Evolutionary conservation across 345 rosid species (phyloP).

Genomic region (Eutrema heterophyllum): DNA sequence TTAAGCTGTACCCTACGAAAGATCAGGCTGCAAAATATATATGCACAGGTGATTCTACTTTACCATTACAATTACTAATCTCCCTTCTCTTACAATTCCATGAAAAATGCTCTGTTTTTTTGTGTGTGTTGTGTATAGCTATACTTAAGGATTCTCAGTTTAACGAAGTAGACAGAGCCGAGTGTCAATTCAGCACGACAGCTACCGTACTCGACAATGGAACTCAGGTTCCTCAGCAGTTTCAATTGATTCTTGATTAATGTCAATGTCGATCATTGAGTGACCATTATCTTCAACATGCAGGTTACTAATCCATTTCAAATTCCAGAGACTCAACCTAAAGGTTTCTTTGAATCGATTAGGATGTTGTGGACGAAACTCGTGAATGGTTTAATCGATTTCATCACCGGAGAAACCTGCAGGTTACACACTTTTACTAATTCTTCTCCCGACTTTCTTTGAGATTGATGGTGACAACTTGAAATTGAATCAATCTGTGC

Average conservation of each 20-base stretch:
- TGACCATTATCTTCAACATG: slow-evolving; percentile 11
- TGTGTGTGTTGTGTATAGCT: slow-evolving; percentile 44
- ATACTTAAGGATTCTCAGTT: slow-evolving; percentile 83
- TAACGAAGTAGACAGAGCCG: slow-evolving; percentile 82
- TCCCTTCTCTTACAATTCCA: neutral
- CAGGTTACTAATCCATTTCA: slow-evolving; percentile 61
- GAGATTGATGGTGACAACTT: neutral
- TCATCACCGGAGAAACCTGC: slow-evolving; percentile 78
- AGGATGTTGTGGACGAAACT: slow-evolving; percentile 46
- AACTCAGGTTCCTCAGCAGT: slow-evolving; percentile 52
- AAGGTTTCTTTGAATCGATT: slow-evolving; percentile 70
- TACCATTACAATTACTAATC: neutral
- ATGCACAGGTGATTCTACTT: slow-evolving; percentile 51
- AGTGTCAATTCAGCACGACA: slow-evolving; percentile 83
- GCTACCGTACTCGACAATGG: slow-evolving; percentile 79
- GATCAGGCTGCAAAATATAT: slow-evolving; percentile 78
- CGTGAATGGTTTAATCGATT: slow-evolving; percentile 64
- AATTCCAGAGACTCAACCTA: slow-evolving; percentile 47
- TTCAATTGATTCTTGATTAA: neutral
- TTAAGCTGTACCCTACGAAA: slow-evolving; percentile 71
- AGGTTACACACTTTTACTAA: slow-evolving; percentile 40
- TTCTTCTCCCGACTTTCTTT: neutral
- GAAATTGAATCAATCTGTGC: slow-evolving; percentile 9
- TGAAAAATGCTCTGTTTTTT: slow-evolving; percentile 14
- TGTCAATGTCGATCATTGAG: neutral